Base-by-base conservation (phyloP, 2,329 filamentous ascomycete species). In the Ilyonectria destructans region DNA sequence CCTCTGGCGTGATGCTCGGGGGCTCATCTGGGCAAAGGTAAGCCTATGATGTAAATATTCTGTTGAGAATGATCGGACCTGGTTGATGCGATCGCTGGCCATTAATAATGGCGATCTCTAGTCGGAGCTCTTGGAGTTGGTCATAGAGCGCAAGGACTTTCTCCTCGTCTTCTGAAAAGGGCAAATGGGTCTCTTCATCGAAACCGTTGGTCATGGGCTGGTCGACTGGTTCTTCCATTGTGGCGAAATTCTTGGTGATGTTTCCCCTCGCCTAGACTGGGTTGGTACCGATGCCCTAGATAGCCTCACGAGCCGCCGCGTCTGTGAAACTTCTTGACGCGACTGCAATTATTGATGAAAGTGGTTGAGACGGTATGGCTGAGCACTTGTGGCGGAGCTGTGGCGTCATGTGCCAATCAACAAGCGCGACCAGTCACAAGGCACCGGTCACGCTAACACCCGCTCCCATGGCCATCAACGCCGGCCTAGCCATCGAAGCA, bases 121-220 rank as follows among this genome's bases (percentile, higher is more conserved):
- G 82, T 75, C 91, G 89, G 51, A 95, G 85, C 78, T 93, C 90
- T 75, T 92, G 89, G 29, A 94, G 83, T 71, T 88, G 87, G 78
- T 95, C 91, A 80, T 94, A 93, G 56, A 95, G 86, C 46, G 89
- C 86, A 40, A 96, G 84, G 31, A 92, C 86, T 70, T 86, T 86
- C 74, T 86, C 83, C 80, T 97, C 94, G 67, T 88, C 85, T 40
- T 89, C 85, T 1, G 91, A 93, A 49, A 96, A 84, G 8, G 86
- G 84, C 43, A 90, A 84, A 66, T 77, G 72, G 19, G 74, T 66
- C 31, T 74, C 80, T 80, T 86, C 83, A 66, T 77, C 70, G 72
- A 73, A 49, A 51, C 57, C 63, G 51, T 73, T 56, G 31, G 57
- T 65, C 77, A 79, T 79, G 73, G 56, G 52, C 31, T 78, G 71